Evolutionary conservation across 495 filamentous ascomycete genomes (phyloP).

Genomic region (Gamarada debralockiae): DNA sequence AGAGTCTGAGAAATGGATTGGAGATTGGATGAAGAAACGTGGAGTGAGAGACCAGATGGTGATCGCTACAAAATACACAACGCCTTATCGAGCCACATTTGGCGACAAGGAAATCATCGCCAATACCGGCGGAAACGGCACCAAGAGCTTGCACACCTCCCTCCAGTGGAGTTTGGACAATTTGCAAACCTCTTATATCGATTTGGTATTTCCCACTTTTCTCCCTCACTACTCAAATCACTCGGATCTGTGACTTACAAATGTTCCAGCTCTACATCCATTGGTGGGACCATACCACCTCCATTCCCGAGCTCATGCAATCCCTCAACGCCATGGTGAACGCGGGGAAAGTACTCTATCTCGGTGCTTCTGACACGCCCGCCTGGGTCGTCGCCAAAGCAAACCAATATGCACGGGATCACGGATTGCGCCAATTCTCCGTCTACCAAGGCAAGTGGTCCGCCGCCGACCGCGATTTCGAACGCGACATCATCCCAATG

Average conservation of each 20-base stretch:
- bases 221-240: neutral
- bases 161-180: slow-evolving; percentile 50
- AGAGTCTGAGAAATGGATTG: slow-evolving; percentile 66
- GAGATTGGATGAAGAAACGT: slow-evolving; percentile 63
- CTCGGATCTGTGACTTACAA: neutral
- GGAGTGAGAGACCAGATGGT: slow-evolving; percentile 54
- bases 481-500: slow-evolving; percentile 72
- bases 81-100: slow-evolving; percentile 28
- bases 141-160: slow-evolving; percentile 50
- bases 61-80: slow-evolving; percentile 69
- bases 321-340: slow-evolving; percentile 56
- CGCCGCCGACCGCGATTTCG: slow-evolving; percentile 57
- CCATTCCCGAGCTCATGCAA: slow-evolving; percentile 68
- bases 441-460: slow-evolving; percentile 70
- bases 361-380: slow-evolving; percentile 64
- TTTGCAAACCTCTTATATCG: slow-evolving; percentile 60
- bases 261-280: slow-evolving; percentile 45
- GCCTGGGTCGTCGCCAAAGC: slow-evolving; percentile 67
- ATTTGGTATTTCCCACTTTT: slow-evolving; percentile 37
- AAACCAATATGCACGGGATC: slow-evolving; percentile 62
- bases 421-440: slow-evolving; percentile 59
- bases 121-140: slow-evolving; percentile 52
- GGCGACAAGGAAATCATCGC: slow-evolving; percentile 40
- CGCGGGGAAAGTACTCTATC: slow-evolving; percentile 64
- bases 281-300: slow-evolving; percentile 56